Base-by-base conservation (phyloP, 805 yeast genomes). In the Ogataea wickerhamii region DNA sequence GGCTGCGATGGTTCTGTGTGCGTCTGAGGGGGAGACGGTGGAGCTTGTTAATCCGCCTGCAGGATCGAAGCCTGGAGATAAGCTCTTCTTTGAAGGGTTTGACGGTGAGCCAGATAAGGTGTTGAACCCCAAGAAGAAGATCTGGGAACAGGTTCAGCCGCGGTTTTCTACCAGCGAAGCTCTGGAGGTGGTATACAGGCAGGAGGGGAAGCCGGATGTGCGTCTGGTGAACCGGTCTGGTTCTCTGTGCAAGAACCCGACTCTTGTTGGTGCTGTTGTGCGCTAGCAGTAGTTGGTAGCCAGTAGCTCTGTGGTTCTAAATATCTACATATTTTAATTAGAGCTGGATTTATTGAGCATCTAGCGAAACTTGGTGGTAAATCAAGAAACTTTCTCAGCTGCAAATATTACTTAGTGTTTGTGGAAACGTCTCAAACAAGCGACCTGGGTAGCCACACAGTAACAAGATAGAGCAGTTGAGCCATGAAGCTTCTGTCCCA, bases 51-150 rank as follows among this genome's bases (percentile, higher is more conserved):
- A 84, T 63, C 98, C 98, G 41, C 99, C 99, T 51, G 78, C 76
- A 24, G 95, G 88, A 13, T 78, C 96, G 30, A 76, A 87, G 68
- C 80, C 98, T 10, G 99, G 99, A 66, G 98, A 93, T 66, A 89
- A 88, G 72, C 74, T 93, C 47, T 91, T 87, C 77, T 93, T 93
- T 57, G 96, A 88, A 68, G 94, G 87, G 41, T 88, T 70, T 63
- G 83, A 87, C 57, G 86, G 87, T 50, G 80, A 77, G 38, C 98
- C 98, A 49, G 94, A 88, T 67, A 78, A 86, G 56, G 91, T 81
- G 58, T 73, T 93, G 66, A 91, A 91, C 70, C 98, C 98, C 55
- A 93, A 93, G 82, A 93, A 93, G 84, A 93, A 93, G 76, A 73
- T 89, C 46, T 93, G 96, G 94, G 98, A 93, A 74, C 76, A 89